Evolutionary conservation across 768 basidiomycete genomes (phyloP).

Genomic region (Tricholoma flavovirens): DNA sequence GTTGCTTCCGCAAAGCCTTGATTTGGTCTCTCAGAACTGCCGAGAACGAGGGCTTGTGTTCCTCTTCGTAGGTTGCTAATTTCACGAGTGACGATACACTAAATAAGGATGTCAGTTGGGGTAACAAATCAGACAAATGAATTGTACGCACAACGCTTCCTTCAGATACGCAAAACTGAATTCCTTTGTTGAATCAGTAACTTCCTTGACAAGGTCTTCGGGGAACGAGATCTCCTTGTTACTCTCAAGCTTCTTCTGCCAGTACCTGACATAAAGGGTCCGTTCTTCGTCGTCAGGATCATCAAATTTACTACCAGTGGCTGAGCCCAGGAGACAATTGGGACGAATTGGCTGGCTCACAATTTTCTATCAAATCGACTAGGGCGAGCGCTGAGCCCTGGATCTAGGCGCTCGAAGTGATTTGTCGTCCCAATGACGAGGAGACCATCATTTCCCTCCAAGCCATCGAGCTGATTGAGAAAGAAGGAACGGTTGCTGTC

Average conservation of each 20-base stretch:
- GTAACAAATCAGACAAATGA: not conserved
- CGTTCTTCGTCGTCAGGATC: slow-evolving; percentile 65
- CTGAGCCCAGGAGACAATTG: not conserved
- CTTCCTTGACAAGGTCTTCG: slow-evolving; percentile 51
- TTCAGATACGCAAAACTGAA: slow-evolving; percentile 90
- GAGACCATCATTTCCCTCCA: slow-evolving; percentile 75
- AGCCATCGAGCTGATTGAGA: slow-evolving; percentile 80
- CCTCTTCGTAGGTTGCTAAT: slow-evolving; percentile 46
- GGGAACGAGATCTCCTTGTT: slow-evolving; percentile 66
- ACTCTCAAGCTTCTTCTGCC: slow-evolving; percentile 68
- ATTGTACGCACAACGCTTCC: slow-evolving; percentile 72
- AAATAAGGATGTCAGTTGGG: not conserved
- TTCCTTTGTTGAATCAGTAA: slow-evolving; percentile 52
- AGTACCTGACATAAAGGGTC: slow-evolving; percentile 64
- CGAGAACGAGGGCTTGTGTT: slow-evolving; percentile 46
- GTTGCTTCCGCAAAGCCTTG: slow-evolving; percentile 54
- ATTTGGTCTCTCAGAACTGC: slow-evolving; percentile 53
- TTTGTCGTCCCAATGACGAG: slow-evolving; percentile 79
- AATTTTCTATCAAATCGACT: slow-evolving; percentile 86
- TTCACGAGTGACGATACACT: slow-evolving; percentile 74
- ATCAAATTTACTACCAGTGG: slow-evolving; percentile 54
- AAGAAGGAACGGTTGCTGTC: slow-evolving; percentile 79
- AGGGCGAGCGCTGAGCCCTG: slow-evolving; percentile 69
- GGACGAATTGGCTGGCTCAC: slow-evolving; percentile 35
- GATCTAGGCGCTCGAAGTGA: slow-evolving; percentile 76